Evolutionary conservation across 1,139 yeast genomes (phyloP).

Genomic region (Geotrichum europaeum): DNA sequence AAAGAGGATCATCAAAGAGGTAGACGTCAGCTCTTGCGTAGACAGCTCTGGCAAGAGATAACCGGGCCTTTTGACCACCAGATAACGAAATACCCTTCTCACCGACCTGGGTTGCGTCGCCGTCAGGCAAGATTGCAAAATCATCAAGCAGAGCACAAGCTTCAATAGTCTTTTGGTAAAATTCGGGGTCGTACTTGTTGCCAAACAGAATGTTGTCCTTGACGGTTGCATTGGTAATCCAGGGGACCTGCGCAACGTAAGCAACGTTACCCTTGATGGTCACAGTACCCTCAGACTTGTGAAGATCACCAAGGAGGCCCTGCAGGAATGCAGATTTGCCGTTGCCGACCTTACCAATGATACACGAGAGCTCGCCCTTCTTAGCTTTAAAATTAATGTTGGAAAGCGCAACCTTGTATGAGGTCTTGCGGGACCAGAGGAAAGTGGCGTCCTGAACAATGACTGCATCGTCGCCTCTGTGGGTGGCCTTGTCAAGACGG

Average conservation of each 20-base stretch:
- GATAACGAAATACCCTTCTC: conserved; percentile 95
- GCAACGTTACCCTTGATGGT: conserved; percentile 74
- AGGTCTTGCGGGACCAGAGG: conserved; percentile 79
- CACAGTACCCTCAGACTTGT: conserved; percentile 71
- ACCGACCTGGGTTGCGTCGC: conserved; percentile 88
- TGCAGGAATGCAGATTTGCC: conserved; percentile 89
- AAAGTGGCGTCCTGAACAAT: conserved; percentile 70
- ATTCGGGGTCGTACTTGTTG: conserved; percentile 70
- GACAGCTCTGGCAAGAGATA: conserved; percentile 90
- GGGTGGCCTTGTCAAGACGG: conserved; percentile 47
- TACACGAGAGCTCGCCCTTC: conserved; percentile 79
- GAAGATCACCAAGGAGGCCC: conserved; percentile 78
- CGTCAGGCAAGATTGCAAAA: conserved; percentile 71
- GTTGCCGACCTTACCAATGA: conserved; percentile 88
- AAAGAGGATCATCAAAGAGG: conserved; percentile 83
- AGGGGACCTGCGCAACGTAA: conserved; percentile 87
- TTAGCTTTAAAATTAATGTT: conserved; percentile 62
- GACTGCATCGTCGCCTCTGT: conserved; percentile 65
- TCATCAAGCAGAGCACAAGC: conserved; percentile 91
- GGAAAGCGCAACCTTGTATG: conserved; percentile 69
- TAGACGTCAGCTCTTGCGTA: conserved; percentile 92
- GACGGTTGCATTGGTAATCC: conserved; percentile 94
- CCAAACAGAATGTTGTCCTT: conserved; percentile 89
- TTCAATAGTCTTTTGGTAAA: conserved; percentile 69
- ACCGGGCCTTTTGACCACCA: conserved; percentile 96